These are phyloP conservation scores for Allium sativum DNA, from an alignment of 106 monocot species.

Conservation along the genomic window DNA sequence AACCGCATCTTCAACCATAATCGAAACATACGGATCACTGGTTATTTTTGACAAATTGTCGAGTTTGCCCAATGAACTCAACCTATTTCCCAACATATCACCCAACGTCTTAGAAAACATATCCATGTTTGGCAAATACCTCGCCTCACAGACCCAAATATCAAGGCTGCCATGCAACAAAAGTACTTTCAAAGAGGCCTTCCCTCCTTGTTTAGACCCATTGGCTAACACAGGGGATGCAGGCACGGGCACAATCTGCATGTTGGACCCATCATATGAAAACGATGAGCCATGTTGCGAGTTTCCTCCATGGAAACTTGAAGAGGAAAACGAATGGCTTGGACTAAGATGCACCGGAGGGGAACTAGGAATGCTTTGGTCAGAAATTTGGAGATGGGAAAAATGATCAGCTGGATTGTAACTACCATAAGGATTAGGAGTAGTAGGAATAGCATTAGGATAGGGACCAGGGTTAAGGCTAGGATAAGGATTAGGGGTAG, in stretches of 20 bases:
- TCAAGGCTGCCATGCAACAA: conserved; percentile 82
- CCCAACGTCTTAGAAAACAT: conserved; percentile 71
- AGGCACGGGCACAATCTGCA: not conserved
- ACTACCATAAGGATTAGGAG: not conserved
- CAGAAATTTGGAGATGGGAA: conserved; percentile 7
- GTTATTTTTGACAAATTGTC: conserved; percentile 45
- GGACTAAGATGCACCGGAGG: not conserved
- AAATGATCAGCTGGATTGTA: conserved; percentile 5
- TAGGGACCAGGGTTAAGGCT: conserved; percentile 1
- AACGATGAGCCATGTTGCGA: not conserved
- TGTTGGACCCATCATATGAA: not conserved
- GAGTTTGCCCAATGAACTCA: conserved; percentile 26
- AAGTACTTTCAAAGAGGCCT: conserved; percentile 45
- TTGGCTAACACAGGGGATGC: not conserved
- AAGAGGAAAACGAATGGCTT: conserved; percentile 6
- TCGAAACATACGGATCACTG: conserved; percentile 81
- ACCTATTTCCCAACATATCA: conserved; percentile 41
- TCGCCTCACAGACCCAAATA: conserved; percentile 49
- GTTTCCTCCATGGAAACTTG: not conserved
- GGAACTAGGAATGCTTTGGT: not conserved
- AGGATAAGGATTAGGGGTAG: conserved; percentile 1
- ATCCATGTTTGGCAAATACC: conserved; percentile 77
- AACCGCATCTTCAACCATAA: conserved; percentile 36
- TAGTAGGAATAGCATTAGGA: not conserved
- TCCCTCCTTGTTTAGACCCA: conserved; percentile 11